phyloP scores from a whole-genome alignment of 129 eudicot species.

The Pseudognaphalium luteoalbum region DNA sequence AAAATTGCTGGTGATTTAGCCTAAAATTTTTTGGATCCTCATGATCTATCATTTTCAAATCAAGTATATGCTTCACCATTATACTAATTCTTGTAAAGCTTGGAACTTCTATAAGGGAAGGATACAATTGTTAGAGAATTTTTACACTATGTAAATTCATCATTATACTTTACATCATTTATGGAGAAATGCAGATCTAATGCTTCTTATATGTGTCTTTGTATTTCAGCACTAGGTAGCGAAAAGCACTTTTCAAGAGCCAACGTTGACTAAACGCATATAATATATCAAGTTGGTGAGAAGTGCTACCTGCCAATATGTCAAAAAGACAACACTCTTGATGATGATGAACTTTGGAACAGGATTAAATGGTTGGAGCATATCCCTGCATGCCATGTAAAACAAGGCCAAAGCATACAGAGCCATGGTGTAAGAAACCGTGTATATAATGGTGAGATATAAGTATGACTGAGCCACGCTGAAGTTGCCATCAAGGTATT shows the following conservation, averaged over 20 bases:
- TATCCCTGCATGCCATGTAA: slow-evolving; percentile 87
- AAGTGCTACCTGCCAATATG: slow-evolving; percentile 88
- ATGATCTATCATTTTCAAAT: not conserved
- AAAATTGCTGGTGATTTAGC: not conserved
- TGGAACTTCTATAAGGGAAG: not conserved
- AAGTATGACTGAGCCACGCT: slow-evolving; percentile 70
- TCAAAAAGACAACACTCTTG: slow-evolving; percentile 83
- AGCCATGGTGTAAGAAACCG: slow-evolving; percentile 75
- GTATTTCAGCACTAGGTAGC: not conserved
- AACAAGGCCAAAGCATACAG: slow-evolving; percentile 81
- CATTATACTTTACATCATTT: not conserved
- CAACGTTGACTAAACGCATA: slow-evolving; percentile 13
- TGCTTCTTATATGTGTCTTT: not conserved
- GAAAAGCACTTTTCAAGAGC: not conserved
- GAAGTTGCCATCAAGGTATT: slow-evolving; percentile 85
- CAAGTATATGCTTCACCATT: not conserved
- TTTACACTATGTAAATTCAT: not conserved
- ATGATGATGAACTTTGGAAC: slow-evolving; percentile 87
- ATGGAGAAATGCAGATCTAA: not conserved
- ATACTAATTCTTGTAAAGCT: not conserved
- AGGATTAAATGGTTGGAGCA: slow-evolving; percentile 89
- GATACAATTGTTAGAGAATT: not conserved
- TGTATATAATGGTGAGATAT: slow-evolving; percentile 83
- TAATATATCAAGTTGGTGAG: slow-evolving; percentile 6
- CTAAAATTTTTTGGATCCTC: not conserved